Base-by-base conservation (phyloP, 2,329 filamentous ascomycete genomes). In the Diaporthe sp. region DNA sequence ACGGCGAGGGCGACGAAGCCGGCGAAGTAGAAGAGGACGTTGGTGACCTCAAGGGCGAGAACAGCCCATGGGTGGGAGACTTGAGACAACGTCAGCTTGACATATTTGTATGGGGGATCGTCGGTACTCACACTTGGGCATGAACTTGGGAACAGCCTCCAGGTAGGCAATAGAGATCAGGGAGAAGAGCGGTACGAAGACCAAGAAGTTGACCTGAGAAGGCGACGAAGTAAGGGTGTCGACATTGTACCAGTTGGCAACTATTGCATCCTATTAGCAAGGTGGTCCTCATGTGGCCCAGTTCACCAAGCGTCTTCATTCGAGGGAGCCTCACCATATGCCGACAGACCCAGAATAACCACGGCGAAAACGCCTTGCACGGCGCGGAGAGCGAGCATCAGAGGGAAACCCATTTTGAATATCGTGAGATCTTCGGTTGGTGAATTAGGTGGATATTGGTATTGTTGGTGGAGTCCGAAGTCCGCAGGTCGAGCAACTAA, bases 201-300 rank as follows among this genome's bases (percentile, higher is more conserved):
- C 82, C 76, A 92, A 82, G 81, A 91, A 91, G 83, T 87, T 89
- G 82, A 92, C 82, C 76, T 90, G 86, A 4, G 86, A 83, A 0
- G 91, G 90, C n/a, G 90, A 86, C 25, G 85, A 78, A 4, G 86
- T 86, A 77, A 87, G 84, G 79, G 89, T 92, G 78, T 90, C 84
- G 75, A 82, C 84, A 80, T 88, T 86, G 81, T 91, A 92, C 88
- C 89, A 92, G 82, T 92, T 85, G 77, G 88, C 85, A 73, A 92
- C 91, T 92, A 72, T 74, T 45, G 40, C 58, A 25, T 71, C 79
- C 66, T 80, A 77, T 79, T 66, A 74, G 75, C 38, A 9, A 68
- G 71, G 67, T 22, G 3, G 8, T 6, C 54, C 33, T 57, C 12
- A 12, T 4, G 8, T 35, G 45, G 19, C 28, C 22, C 33, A 33